Evolutionary conservation across 2,329 filamentous ascomycete species (phyloP), one percentile per base, ranked within the genome.

Genomic region (Aspergillus brasiliensis): DNA sequence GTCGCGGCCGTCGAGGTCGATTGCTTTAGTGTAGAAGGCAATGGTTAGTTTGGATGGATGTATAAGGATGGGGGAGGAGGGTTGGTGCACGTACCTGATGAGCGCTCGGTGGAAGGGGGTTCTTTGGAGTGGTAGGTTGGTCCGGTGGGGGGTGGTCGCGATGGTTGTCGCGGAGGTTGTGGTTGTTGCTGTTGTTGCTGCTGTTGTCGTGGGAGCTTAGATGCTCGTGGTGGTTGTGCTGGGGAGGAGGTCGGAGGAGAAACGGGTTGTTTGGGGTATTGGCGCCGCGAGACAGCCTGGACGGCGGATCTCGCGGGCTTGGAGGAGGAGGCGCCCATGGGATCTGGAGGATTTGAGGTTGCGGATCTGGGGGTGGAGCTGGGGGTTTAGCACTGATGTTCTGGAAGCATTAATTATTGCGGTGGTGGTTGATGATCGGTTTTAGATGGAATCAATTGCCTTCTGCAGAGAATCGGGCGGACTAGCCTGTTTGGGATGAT

Each of bases 1-100:
- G 69, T 88, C 86, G 60, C 81, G 82, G 58, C 80, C 85, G 69
- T 88, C 86, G 68, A 85, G 79, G 66, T 87, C 83, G 62, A 88
- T 82, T 52, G 82, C 83, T 84, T 44, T 25, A 53, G 52, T 40
- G 25, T 51, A 19, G 8, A 7, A 19, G 27, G n/a, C n/a, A 7
- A 5, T 60, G 59, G 57, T 51, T 56, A 49, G 37, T 57, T 56
- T 56, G 8, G n/a, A 4, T 31, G 11, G 11, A 31, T 31, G 11
- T 25, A 25, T 25, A n/a, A n/a, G 28, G 44, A 31, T n/a, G 19
- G 11, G 17, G 17, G 4, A 11, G 51, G 34, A 17, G 34, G 13
- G 15, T n/a, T n/a, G n/a, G n/a, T n/a, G 21, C 25, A 47, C 21
- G 6, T 17, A 27, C 73, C 23, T 66, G 65, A 21, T 55, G 48